Percentiles rank a stretch among this genome's conserved stretches.
These are phyloP conservation scores for Trametes coccinea DNA, from an alignment of 768 basidiomycete genomes.

Conservation along the genomic window DNA sequence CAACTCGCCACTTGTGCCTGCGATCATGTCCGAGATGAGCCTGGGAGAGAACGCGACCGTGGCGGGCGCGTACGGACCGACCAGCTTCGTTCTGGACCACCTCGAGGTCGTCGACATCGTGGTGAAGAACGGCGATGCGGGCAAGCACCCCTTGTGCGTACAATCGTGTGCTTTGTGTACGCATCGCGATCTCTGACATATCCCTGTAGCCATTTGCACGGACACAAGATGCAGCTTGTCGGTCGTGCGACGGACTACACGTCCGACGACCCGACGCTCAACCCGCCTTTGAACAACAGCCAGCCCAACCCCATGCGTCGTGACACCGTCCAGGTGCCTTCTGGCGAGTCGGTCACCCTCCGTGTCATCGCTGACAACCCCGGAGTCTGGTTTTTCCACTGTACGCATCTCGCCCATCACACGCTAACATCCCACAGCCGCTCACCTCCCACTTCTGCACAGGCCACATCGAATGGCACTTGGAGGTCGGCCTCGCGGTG, in stretches of 20 bases:
- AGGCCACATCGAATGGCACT: slow-evolving; percentile 89
- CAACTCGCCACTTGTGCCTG: slow-evolving; percentile 70
- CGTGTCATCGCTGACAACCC: slow-evolving; percentile 90
- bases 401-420: slow-evolving; percentile 38
- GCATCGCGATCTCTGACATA: not conserved
- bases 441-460: slow-evolving; percentile 3
- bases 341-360: slow-evolving; percentile 66
- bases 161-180: not conserved
- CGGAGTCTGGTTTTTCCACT: slow-evolving; percentile 86
- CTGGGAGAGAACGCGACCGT: slow-evolving; percentile 73
- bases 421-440: not conserved
- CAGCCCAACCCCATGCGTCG: slow-evolving; percentile 89
- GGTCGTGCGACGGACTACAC: slow-evolving; percentile 69
- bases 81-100: slow-evolving; percentile 74
- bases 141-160: slow-evolving; percentile 83
- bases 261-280: slow-evolving; percentile 70
- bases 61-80: slow-evolving; percentile 75
- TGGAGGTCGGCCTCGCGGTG: slow-evolving; percentile 81
- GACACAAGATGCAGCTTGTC: slow-evolving; percentile 84
- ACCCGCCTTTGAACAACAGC: slow-evolving; percentile 77
- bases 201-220: slow-evolving; percentile 77
- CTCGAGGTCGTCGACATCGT: slow-evolving; percentile 78
- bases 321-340: slow-evolving; percentile 82
- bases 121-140: slow-evolving; percentile 67
- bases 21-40: slow-evolving; percentile 72